phyloP scores from a whole-genome alignment of 345 rosid genomes.

The Ceriops tagal region DNA sequence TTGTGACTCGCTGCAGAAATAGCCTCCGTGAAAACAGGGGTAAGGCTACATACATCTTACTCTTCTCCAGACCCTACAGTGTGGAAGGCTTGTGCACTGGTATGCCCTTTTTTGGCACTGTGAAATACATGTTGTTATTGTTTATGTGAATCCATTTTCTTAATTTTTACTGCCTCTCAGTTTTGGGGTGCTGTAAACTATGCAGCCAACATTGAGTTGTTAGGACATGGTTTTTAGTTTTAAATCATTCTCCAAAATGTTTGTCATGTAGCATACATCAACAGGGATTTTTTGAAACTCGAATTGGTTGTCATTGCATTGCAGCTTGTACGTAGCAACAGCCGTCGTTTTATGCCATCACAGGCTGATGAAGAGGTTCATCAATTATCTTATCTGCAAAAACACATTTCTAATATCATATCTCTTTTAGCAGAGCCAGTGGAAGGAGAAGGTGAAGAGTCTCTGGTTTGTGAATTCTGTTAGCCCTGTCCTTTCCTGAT shows the following conservation, averaged over 20 bases:
- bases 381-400: conserved; percentile 90
- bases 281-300: too few relatives aligned
- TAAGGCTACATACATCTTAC: too few relatives aligned
- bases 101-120: too few relatives aligned
- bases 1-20: too few relatives aligned
- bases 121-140: too few relatives aligned
- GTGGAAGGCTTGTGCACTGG: too few relatives aligned
- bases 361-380: conserved; percentile 98
- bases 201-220: background rate
- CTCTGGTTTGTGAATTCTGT: conserved; percentile 54
- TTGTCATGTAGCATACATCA: background rate
- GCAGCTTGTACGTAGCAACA: conserved; percentile 99
- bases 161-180: background rate
- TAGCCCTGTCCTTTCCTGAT: background rate
- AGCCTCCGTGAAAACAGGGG: too few relatives aligned
- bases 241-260: background rate
- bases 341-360: conserved; percentile 95
- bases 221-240: background rate
- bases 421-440: conserved; percentile 83
- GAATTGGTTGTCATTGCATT: conserved; percentile 1
- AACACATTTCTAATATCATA: conserved; percentile 80
- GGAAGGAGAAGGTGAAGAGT: conserved; percentile 86
- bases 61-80: too few relatives aligned
- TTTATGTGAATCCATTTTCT: background rate
- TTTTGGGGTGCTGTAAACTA: background rate